phyloP scores from a whole-genome alignment of 2,329 filamentous ascomycete genomes.

The Coniochaeta sp. region DNA sequence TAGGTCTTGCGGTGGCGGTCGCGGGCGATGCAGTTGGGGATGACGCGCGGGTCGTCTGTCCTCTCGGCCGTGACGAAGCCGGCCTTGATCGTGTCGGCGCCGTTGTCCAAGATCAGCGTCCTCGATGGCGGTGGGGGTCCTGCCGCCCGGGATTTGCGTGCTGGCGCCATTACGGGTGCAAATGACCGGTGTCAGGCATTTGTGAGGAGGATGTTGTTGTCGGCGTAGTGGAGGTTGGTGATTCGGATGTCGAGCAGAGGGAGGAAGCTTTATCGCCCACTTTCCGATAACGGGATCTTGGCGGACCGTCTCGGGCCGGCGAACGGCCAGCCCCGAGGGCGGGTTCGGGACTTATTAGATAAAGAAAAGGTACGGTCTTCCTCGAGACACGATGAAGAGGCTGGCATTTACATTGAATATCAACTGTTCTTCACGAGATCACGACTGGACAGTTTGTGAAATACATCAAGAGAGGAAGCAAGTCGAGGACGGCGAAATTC shows the following conservation, averaged over 20 bases:
- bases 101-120: constrained; percentile 90
- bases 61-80: constrained; percentile 54
- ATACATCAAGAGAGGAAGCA: too few species aligned
- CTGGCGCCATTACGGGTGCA: constrained; percentile 31
- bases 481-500: too few species aligned
- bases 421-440: too few species aligned
- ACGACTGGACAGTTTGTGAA: too few species aligned
- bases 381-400: too few species aligned
- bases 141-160: constrained; percentile 45
- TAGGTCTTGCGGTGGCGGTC: constrained; percentile 74
- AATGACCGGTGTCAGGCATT: not conserved
- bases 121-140: constrained; percentile 46
- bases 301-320: not conserved
- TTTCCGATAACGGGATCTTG: not conserved
- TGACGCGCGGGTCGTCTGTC: constrained; percentile 52
- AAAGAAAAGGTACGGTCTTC: too few species aligned
- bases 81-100: constrained; percentile 84
- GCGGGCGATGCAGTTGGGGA: constrained; percentile 86
- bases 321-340: too few species aligned
- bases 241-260: too few species aligned
- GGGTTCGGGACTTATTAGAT: too few species aligned
- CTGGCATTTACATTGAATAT: too few species aligned
- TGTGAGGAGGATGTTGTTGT: not conserved
- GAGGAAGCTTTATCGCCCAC: not conserved
- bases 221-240: not conserved